Conservation (phyloP, 169 alveolate genomes). For the Eimeria acervulina region DNA sequence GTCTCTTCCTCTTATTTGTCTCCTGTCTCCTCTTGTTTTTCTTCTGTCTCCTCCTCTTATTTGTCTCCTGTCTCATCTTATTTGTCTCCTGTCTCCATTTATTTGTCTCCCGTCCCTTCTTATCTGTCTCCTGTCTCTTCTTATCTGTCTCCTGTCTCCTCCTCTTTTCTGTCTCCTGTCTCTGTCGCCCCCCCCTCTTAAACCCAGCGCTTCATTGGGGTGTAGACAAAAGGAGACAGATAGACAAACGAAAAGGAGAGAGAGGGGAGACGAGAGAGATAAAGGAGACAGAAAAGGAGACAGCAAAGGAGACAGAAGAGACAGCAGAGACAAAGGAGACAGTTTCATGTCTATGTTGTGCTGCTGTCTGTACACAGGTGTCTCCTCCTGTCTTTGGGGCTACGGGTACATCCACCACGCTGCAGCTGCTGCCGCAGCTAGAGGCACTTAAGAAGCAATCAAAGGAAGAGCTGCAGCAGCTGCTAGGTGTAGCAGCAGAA, state of each 20-base stretch:
- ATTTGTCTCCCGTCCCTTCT: too few relatives aligned
- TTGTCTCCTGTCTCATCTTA: too few relatives aligned
- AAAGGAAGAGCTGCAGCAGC: conserved; percentile 49
- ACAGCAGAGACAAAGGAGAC: background rate
- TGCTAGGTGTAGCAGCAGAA: conserved; percentile 19
- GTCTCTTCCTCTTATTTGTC: background rate
- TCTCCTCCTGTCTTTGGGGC: conserved; percentile 24
- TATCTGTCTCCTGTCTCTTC: too few relatives aligned
- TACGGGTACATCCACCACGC: background rate
- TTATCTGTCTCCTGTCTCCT: background rate
- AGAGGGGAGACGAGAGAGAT: background rate
- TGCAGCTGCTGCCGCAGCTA: conserved; percentile 33
- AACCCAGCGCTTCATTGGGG: background rate
- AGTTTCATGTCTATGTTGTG: background rate
- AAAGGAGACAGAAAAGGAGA: background rate
- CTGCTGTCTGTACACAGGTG: conserved; percentile 1
- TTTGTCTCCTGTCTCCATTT: too few relatives aligned
- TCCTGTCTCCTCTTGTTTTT: background rate
- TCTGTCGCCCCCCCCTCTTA: background rate
- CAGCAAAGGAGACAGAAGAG: background rate
- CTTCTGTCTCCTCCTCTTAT: background rate
- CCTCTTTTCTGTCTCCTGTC: background rate
- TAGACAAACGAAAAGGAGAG: background rate
- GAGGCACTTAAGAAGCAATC: conserved; percentile 31
- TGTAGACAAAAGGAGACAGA: background rate